Percentiles rank a stretch among this genome's conserved stretches.
Conservation (phyloP, 768 basidiomycete genomes). For the Lactarius hengduanensis region DNA sequence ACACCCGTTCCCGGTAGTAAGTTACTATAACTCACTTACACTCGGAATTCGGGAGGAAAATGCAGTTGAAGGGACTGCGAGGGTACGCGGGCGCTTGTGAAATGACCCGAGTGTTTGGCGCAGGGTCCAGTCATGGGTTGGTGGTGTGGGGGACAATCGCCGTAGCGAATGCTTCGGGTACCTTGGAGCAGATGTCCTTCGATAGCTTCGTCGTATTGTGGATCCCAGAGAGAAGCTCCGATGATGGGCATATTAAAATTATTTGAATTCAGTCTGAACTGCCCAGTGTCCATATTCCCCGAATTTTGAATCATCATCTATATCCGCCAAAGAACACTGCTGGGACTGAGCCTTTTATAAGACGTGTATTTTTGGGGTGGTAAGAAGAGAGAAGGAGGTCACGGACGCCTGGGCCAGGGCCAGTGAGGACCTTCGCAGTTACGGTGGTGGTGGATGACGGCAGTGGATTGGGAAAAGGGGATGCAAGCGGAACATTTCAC, state of each 20-base stretch:
- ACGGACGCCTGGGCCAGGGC: not conserved
- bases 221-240: not conserved
- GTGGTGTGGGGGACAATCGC: too few relatives aligned
- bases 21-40: not conserved
- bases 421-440: conserved; percentile 18
- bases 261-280: too few relatives aligned
- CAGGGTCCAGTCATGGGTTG: not conserved
- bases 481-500: too few relatives aligned
- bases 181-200: not conserved
- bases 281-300: too few relatives aligned
- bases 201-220: not conserved
- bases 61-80: conserved; percentile 11
- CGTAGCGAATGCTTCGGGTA: too few relatives aligned
- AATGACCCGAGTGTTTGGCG: not conserved
- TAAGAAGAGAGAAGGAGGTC: not conserved
- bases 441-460: too few relatives aligned
- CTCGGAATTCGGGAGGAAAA: not conserved
- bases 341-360: not conserved
- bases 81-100: conserved; percentile 2
- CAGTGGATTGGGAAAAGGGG: not conserved
- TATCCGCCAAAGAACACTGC: not conserved
- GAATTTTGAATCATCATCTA: too few relatives aligned
- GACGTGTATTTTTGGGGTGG: not conserved
- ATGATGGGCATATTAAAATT: not conserved
- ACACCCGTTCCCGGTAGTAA: not conserved